Conservation (phyloP, 225 moss, liverwort and hornwort genomes). For the Anthoceros angustus region DNA sequence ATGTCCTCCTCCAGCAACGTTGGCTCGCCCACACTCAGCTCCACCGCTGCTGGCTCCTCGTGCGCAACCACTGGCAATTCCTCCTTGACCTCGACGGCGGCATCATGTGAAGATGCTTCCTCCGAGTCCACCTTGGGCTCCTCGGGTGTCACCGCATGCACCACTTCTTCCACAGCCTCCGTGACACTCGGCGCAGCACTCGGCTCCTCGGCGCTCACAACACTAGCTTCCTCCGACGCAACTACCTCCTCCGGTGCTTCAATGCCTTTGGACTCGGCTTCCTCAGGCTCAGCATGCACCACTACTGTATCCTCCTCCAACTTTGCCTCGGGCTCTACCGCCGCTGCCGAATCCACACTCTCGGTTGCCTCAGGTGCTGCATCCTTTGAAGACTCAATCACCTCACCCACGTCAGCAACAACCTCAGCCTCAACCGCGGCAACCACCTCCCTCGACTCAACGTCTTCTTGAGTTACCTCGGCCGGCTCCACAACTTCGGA, state of each 20-base stretch:
- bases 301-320: not conserved
- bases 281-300: not conserved
- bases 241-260: not conserved
- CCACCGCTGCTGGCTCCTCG: too few species aligned
- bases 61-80: too few species aligned
- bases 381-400: not conserved
- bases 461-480: not conserved
- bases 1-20: too few species aligned
- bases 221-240: too few species aligned
- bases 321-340: not conserved
- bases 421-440: not conserved
- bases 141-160: not conserved
- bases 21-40: too few species aligned
- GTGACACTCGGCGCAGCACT: not conserved
- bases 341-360: not conserved
- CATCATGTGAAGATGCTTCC: too few species aligned
- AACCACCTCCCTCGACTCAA: not conserved
- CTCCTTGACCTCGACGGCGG: too few species aligned
- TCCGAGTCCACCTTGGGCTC: too few species aligned
- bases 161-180: not conserved
- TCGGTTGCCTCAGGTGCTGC: not conserved
- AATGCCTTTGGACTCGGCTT: conserved; percentile 2
- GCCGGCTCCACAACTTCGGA: not conserved
- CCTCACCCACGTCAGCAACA: not conserved
- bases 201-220: not conserved